Base-by-base conservation (phyloP, 73 alveolate genomes). In the Tetrahymena malaccensis region DNA sequence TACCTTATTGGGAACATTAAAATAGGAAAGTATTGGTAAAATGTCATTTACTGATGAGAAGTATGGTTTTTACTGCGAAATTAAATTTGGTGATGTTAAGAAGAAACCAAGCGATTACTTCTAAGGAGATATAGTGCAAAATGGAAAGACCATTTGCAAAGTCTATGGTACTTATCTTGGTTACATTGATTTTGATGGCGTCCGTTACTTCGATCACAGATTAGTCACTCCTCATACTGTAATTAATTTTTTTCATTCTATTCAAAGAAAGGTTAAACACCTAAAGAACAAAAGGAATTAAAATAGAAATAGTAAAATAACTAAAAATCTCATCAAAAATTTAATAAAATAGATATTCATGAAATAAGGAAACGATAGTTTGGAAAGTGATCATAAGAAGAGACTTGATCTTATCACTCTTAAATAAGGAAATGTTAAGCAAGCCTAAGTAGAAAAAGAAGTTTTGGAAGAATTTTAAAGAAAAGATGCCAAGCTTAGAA, bases 161-260 rank as follows among this genome's bases (percentile, higher is more conserved):
- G 93, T 99, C 84, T 94, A 94, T 50, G 99, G 99, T 31, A 98
- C 98, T 94, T 99, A 98, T 94, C 93, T 98, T 95, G 99, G 99
- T 35, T 99, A 93, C 96, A 96, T 98, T 34, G 99, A 99, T 94
- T 98, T 99, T 96, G 99, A 98, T 94, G 98, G 98, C 50, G 97
- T 85, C 44, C 97, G 99, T 94, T 99, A 98, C 96, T 98, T 99
- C 99, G 99, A 99, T 94, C 97, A 97, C 43, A 97, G 99, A 96
- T 94, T 57, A 35, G 95, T 96, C 93, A 84, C 56, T 22, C 96
- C 97, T 21, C 85, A 50, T 93, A 96, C 85, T 85, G 95, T 95
- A 85, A 38, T 85, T 38, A 70, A 70, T 56, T 56, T 35, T 35
- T 4, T 35, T 35, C 43, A 35, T 35, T 35, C 43, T 4, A 35